These are phyloP conservation scores for Esteya vermicola DNA, from an alignment of 2,329 filamentous ascomycete genomes.

Conservation along the genomic window DNA sequence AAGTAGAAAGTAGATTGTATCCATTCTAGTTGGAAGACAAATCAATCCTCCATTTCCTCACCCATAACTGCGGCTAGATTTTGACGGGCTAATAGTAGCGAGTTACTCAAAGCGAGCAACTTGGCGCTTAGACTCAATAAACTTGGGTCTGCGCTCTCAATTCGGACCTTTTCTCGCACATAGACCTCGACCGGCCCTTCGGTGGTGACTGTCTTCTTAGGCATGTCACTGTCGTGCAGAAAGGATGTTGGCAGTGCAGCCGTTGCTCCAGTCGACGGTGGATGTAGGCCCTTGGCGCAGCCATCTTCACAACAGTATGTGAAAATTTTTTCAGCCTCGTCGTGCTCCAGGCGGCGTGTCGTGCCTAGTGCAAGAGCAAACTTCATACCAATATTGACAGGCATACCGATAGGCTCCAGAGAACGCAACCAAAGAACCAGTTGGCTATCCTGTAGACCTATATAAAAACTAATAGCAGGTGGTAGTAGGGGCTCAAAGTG, in stretches of 20 bases:
- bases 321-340: slow-evolving; percentile 70
- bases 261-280: slow-evolving; percentile 4
- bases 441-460: slow-evolving; percentile 54
- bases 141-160: slow-evolving; percentile 81
- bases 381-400: slow-evolving; percentile 47
- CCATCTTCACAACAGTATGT: slow-evolving; percentile 30
- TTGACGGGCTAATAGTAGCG: slow-evolving; percentile 52
- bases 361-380: slow-evolving; percentile 58
- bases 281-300: slow-evolving; percentile 6
- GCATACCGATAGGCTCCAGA: slow-evolving; percentile 52
- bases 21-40: not conserved
- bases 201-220: slow-evolving; percentile 11
- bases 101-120: slow-evolving; percentile 61
- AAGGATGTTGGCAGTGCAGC: not conserved
- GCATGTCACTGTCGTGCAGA: slow-evolving; percentile 4
- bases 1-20: too few relatives aligned
- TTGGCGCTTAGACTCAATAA: slow-evolving; percentile 75
- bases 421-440: slow-evolving; percentile 57
- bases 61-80: slow-evolving; percentile 72
- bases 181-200: slow-evolving; percentile 54
- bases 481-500: slow-evolving; percentile 37
- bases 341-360: slow-evolving; percentile 51
- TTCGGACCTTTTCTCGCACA: slow-evolving; percentile 77
- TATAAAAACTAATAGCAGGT: slow-evolving; percentile 57
- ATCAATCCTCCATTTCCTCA: slow-evolving; percentile 25